These are phyloP conservation scores for Pyricularia grisea DNA, from an alignment of 2,329 filamentous ascomycete species.

Conservation along the genomic window DNA sequence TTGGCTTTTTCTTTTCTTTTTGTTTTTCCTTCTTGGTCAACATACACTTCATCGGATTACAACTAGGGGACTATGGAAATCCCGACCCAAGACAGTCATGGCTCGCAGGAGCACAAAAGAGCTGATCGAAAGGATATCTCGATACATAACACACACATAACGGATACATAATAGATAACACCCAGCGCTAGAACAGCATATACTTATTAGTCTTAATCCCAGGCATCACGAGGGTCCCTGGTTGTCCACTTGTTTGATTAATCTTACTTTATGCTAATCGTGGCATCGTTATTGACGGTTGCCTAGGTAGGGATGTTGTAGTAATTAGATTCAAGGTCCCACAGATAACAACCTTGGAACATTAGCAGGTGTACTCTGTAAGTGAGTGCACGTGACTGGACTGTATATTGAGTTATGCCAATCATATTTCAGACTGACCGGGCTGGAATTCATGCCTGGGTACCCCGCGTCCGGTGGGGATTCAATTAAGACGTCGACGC, in stretches of 20 bases:
- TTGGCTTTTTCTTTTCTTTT: constrained; percentile 1
- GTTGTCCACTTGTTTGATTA: too few species aligned
- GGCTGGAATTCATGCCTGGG: not conserved
- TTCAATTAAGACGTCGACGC: not conserved
- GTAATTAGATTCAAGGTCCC: not conserved
- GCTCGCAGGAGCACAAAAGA: not conserved
- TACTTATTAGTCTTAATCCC: not conserved
- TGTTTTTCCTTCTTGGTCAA: constrained; percentile 3
- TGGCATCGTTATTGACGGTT: too few species aligned
- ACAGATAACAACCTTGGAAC: not conserved
- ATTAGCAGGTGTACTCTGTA: not conserved
- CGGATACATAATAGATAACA: not conserved
- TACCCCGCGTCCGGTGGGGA: not conserved
- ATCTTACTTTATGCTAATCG: too few species aligned
- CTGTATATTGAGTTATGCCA: not conserved
- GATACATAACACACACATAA: not conserved
- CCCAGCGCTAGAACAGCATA: not conserved
- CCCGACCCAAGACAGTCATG: not conserved
- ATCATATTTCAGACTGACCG: not conserved
- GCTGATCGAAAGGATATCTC: not conserved
- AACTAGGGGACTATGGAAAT: not conserved
- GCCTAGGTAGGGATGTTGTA: too few species aligned
- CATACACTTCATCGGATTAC: not conserved
- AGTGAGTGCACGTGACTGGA: not conserved
- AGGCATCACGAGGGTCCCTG: not conserved